Base-by-base conservation (phyloP, 805 yeast species). In the Yamadazyma insecticola region DNA sequence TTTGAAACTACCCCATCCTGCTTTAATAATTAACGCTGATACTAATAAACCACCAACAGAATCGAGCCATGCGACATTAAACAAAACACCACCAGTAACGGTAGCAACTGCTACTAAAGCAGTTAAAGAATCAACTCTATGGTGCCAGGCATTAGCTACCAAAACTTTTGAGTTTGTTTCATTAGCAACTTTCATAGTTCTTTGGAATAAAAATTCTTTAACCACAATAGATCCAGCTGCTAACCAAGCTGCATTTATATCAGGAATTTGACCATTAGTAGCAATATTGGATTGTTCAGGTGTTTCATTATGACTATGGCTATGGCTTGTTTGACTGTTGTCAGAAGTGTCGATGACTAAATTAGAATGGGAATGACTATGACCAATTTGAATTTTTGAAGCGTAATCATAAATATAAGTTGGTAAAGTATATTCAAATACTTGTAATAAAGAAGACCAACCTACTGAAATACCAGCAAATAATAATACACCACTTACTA, bases 61-160 rank as follows among this genome's bases (percentile, higher is more conserved):
- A 54, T 92, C 98, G 33, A 92, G 61, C 79, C 96, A 87, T 26
- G 78, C 78, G 23, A 86, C 72, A 40, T 79, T 74, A 40, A 88
- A 73, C 37, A 86, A 65, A 44, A 83, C 80, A 20, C 96, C 95
- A 2, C 89, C 79, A 0, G 94, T 74, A 30, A 92, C 92, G 1
- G 97, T 88, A 4, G 78, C 72, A 13, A 90, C 70, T 0, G 97
- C 97, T 6, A 90, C 97, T 14, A 82, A 68, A 0, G 97, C 86
- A 1, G 97, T 94, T 45, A 92, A 55, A 1, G 95, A 82, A 52
- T 92, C 98, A 8, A 90, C 92, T 41, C 98, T 72, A 53, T 92
- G 98, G 55, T 92, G 98, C 97, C 98, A 92, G 3, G 98, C 98
- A 51, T 92, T 92, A 4, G 98, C 98, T 29, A 86, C 78, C 28